These are phyloP conservation scores for Candida alai DNA, from an alignment of 805 yeast species.

Conservation along the genomic window DNA sequence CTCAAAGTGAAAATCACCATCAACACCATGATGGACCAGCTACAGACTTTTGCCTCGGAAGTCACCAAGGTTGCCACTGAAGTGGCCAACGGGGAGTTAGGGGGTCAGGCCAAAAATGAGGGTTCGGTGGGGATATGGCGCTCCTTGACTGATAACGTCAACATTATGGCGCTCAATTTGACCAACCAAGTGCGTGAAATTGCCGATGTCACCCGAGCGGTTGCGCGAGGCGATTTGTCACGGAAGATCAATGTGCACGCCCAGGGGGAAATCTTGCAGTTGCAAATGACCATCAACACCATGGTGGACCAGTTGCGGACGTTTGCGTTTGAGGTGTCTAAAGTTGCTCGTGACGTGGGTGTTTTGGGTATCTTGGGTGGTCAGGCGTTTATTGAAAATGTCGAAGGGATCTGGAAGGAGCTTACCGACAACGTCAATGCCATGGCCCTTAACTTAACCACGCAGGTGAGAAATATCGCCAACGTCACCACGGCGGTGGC, in stretches of 20 bases:
- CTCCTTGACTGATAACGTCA: slow-evolving; percentile 76
- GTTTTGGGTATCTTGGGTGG: slow-evolving; percentile 88
- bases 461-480: slow-evolving; percentile 84
- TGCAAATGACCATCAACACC: slow-evolving; percentile 82
- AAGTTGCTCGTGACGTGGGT: slow-evolving; percentile 87
- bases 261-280: slow-evolving; percentile 82
- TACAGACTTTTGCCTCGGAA: slow-evolving; percentile 75
- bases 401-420: slow-evolving; percentile 86
- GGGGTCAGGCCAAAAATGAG: slow-evolving; percentile 82
- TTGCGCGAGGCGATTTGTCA: slow-evolving; percentile 80
- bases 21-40: slow-evolving; percentile 85
- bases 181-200: slow-evolving; percentile 72
- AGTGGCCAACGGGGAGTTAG: slow-evolving; percentile 85
- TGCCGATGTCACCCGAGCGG: slow-evolving; percentile 86
- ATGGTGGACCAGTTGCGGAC: slow-evolving; percentile 85
- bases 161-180: slow-evolving; percentile 82
- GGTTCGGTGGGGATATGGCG: slow-evolving; percentile 91
- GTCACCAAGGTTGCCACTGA: slow-evolving; percentile 85
- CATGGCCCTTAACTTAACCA: slow-evolving; percentile 83
- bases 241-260: slow-evolving; percentile 86
- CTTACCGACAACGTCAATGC: slow-evolving; percentile 85
- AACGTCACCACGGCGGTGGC: slow-evolving; percentile 88
- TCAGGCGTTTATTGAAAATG: slow-evolving; percentile 74
- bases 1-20: slow-evolving; percentile 75
- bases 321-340: slow-evolving; percentile 81